phyloP scores from a whole-genome alignment of 352 stramenopile genomes.

The Phytophthora pisi region DNA sequence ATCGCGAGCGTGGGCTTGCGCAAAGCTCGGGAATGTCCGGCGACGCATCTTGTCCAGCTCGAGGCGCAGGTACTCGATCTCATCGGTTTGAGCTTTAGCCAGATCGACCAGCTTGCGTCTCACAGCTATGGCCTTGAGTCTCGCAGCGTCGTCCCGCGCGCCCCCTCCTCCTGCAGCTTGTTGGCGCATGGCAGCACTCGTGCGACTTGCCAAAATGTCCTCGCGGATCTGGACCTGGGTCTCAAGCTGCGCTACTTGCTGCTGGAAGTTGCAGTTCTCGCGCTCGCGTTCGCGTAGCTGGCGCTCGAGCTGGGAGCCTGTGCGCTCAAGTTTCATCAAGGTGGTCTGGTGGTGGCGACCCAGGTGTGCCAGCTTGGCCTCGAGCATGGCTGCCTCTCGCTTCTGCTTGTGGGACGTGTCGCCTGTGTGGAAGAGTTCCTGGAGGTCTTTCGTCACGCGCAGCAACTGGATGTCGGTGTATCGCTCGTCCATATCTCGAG shows the following conservation, averaged over 20 bases:
- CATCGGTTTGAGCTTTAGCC: conserved; percentile 88
- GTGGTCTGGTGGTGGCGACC: conserved; percentile 65
- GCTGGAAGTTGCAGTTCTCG: conserved; percentile 85
- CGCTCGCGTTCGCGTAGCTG: conserved; percentile 71
- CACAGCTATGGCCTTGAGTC: conserved; percentile 89
- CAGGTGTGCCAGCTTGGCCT: conserved; percentile 75
- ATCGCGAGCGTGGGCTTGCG: conserved; percentile 49
- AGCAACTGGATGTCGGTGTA: conserved; percentile 95
- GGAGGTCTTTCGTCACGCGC: conserved; percentile 92
- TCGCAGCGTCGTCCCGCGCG: conserved; percentile 22
- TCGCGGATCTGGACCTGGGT: conserved; percentile 89
- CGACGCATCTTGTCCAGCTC: conserved; percentile 92
- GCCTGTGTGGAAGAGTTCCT: conserved; percentile 89
- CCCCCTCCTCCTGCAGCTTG: conserved; percentile 14
- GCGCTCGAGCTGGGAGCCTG: conserved; percentile 49
- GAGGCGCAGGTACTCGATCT: conserved; percentile 89
- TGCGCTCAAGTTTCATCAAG: conserved; percentile 68
- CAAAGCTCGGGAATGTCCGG: conserved; percentile 94
- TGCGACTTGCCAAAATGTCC: conserved; percentile 82
- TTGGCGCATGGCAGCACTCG: conserved; percentile 52
- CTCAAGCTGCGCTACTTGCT: conserved; percentile 79
- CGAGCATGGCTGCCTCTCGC: conserved; percentile 69
- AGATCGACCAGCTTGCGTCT: conserved; percentile 91
- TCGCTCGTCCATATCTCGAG: conserved; percentile 88
- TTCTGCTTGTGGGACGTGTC: conserved; percentile 83